phyloP scores from a whole-genome alignment of 345 rosid species.

The Moricandia arvensis region DNA sequence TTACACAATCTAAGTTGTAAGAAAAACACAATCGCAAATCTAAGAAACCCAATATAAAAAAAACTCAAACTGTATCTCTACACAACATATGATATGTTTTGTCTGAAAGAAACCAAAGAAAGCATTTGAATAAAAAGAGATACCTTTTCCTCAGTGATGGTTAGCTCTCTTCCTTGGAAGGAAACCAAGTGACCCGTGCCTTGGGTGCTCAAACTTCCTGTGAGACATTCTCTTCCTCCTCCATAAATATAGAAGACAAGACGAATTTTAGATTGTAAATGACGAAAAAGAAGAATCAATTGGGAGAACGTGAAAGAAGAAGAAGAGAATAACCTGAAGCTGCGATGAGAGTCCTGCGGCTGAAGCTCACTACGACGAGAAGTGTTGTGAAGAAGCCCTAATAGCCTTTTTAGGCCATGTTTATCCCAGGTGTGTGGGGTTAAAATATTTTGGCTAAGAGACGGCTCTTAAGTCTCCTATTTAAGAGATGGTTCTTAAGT shows the following conservation, averaged over 20 bases:
- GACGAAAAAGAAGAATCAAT: background rate
- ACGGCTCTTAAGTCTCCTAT: too few relatives aligned
- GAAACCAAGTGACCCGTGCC: slow-evolving; percentile 88
- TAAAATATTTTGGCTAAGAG: too few relatives aligned
- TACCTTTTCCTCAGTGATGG: slow-evolving; percentile 84
- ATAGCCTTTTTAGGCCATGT: too few relatives aligned
- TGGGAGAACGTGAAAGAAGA: background rate
- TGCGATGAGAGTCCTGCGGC: slow-evolving; percentile 21
- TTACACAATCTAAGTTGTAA: too few relatives aligned
- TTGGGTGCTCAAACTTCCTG: slow-evolving; percentile 92
- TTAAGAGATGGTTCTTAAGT: too few relatives aligned
- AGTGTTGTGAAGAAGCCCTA: too few relatives aligned
- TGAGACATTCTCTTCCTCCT: slow-evolving; percentile 59
- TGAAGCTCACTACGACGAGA: slow-evolving; percentile 3
- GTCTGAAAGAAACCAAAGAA: background rate
- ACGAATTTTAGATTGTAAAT: background rate
- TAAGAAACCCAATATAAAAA: too few relatives aligned
- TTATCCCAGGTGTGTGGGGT: too few relatives aligned
- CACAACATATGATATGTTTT: too few relatives aligned
- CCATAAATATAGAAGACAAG: background rate
- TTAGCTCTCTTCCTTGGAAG: slow-evolving; percentile 80
- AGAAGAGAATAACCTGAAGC: slow-evolving; percentile 15
- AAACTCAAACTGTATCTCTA: background rate
- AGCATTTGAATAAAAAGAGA: background rate
- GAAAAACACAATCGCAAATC: background rate